Evolutionary conservation across 2,329 filamentous ascomycete genomes (phyloP), one percentile per base, ranked within the genome.

Genomic region (Tolypocladium nubicola): DNA sequence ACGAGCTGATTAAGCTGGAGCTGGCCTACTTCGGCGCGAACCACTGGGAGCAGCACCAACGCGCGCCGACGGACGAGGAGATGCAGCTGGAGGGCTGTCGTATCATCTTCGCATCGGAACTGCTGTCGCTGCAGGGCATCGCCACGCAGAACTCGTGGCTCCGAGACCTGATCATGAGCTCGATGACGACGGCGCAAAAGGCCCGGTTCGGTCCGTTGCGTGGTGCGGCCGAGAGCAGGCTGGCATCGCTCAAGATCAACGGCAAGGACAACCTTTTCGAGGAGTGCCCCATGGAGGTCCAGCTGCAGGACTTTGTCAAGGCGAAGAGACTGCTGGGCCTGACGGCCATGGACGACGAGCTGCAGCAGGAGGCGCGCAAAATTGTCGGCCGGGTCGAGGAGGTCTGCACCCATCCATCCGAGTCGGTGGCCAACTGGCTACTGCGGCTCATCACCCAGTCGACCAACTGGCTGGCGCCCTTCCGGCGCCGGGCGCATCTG

Each of bases 1-100:
- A 84, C 66, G 83, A 85, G 62, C 71, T 84, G 33, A 73, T 86
- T 63, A 84, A 85, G 63, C 68, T 77, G 56, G 82, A 85, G 63
- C 65, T 86, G 60, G 73, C 77, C 41, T 77, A 79, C 65, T 85
- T 78, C 70, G 70, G 75, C 38, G 65, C 73, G 52, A 76, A 78
- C 58, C 71, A 75, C 54, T 68, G 67, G 19, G 73, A 80, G 23
- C 69, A 75, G 40, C 71, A 71, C 19, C 73, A 73, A 40, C 64
- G 61, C 26, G 47, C 67, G 1, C 77, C 77, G 2, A 77, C 73
- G 6, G 82, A 85, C 58, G 73, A 76, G 14, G 78, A 83, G 54
- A 68, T 85, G 56, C 77, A 80, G 59, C 65, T 76, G n/a, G 81
- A 85, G 66, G 81, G 81, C n/a, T 82, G 79, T 53, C 76, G 78